Evolutionary conservation across 1,284 basidiomycete genomes (phyloP), one percentile per base, ranked within the genome.

Genomic region (Fomitiporia mediterranea): DNA sequence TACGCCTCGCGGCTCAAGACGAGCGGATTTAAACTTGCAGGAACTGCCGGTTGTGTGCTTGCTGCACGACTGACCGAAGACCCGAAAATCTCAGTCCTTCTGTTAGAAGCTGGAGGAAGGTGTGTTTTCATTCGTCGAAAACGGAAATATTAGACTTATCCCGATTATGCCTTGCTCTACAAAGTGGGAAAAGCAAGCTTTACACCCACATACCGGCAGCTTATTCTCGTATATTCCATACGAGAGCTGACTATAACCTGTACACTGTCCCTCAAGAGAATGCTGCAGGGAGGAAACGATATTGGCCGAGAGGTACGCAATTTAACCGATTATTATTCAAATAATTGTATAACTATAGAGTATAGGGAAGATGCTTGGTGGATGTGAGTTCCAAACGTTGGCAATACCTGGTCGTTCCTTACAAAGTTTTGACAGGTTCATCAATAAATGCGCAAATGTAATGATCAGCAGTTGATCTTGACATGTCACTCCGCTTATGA

Each of bases 41-140:
- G 62, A n/a, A 67, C 75, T 1, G 69, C 70, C 1, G 76, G 76
- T 6, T 65, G 73, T 23, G 73, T 74, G 0, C 66, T 78, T 1
- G 76, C 76, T 4, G 64, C 63, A 32, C 65, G 76, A 3, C 64
- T 78, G 25, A 64, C 70, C 0, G 73, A 74, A 47, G 71, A 77
- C 56, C 58, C 68, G 0, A 57, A 59, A 23, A 63, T 64, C 43
- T 67, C 66, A 4, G 63, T 64, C 3, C 51, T 64, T 6, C 38
- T 64, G 13, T 42, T 64, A 23, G 63, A 64, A 53, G 63, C 62
- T 7, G 63, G 63, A 7, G 51, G 56, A 51, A 55, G 59, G 62
- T 54, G 6, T 21, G 55, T 39, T 34, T 43, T 21, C 27, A 19
- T 2, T 4, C 19, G 7, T n/a, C n/a, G n/a, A n/a, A n/a, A n/a